These are phyloP conservation scores for Trypanosoma brucei DNA, from an alignment of 208 protist species.

Conservation along the genomic window DNA sequence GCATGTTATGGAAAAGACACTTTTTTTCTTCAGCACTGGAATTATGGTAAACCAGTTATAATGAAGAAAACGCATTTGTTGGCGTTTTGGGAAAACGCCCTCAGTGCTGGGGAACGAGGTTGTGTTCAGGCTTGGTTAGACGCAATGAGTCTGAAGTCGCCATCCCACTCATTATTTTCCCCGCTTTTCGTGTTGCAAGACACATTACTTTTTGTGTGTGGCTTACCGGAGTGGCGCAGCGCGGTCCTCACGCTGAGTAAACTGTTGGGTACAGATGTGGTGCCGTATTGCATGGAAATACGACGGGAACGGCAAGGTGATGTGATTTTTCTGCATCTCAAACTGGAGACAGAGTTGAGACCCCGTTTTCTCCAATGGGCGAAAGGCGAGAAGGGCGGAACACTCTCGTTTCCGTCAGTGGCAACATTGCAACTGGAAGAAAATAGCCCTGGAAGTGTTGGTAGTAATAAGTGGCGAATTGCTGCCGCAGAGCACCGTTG, in stretches of 20 bases:
- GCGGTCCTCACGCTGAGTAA: conserved; percentile 36
- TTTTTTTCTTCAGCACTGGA: conserved; percentile 60
- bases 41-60: conserved; percentile 45
- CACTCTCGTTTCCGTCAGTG: conserved; percentile 28
- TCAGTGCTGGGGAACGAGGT: conserved; percentile 38
- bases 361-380: conserved; percentile 27
- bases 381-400: neutral
- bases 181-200: conserved; percentile 47
- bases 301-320: conserved; percentile 44
- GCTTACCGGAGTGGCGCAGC: conserved; percentile 43
- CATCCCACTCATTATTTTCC: conserved; percentile 27
- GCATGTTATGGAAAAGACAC: conserved; percentile 31
- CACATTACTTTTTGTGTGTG: conserved; percentile 46
- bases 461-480: conserved; percentile 21
- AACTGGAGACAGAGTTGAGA: conserved; percentile 33
- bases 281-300: conserved; percentile 40
- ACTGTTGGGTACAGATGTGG: conserved; percentile 22
- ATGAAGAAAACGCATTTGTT: conserved; percentile 25
- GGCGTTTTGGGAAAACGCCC: conserved; percentile 38
- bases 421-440: conserved; percentile 57
- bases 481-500: conserved; percentile 64
- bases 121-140: conserved; percentile 57
- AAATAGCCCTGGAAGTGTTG: neutral
- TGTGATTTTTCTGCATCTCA: conserved; percentile 55
- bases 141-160: conserved; percentile 28